A percentile compares a stretch with the other conserved stretches of the same genome.
Conservation (phyloP, 1,139 yeast species). For the Saccharomyces hybrid region DNA sequence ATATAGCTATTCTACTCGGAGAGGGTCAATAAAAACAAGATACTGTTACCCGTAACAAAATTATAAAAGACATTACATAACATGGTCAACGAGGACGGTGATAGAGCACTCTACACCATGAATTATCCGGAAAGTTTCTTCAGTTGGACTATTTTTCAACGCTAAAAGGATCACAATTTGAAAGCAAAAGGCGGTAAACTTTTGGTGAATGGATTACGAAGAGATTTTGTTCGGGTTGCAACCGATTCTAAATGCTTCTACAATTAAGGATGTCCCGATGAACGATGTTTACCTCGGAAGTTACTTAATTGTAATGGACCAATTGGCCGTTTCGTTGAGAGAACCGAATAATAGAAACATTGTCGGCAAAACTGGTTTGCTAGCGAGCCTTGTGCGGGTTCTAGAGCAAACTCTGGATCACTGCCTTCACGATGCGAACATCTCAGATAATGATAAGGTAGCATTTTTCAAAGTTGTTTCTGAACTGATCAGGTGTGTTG, state of each 20-base stretch:
- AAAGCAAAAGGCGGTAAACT: too few species aligned
- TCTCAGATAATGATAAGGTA: background rate
- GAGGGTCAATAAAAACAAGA: too few species aligned
- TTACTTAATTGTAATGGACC: conserved; percentile 21
- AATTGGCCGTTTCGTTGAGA: conserved; percentile 28
- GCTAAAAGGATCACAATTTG: too few species aligned
- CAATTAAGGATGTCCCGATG: conserved; percentile 13
- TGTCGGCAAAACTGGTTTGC: conserved; percentile 25
- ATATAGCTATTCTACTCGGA: too few species aligned
- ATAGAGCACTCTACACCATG: too few species aligned
- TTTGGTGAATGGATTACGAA: conserved; percentile 28
- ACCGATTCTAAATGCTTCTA: conserved; percentile 21
- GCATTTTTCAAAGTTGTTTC: conserved; percentile 19
- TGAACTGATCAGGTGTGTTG: conserved; percentile 28
- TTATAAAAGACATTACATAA: too few species aligned
- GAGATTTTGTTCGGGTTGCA: conserved; percentile 25
- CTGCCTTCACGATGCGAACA: conserved; percentile 9
- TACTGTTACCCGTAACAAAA: too few species aligned
- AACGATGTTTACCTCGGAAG: conserved; percentile 14
- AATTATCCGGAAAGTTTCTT: too few species aligned
- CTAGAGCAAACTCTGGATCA: conserved; percentile 11
- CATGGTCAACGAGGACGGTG: too few species aligned
- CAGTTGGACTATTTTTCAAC: too few species aligned
- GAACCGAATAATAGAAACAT: conserved; percentile 26
- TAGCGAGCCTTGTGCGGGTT: conserved; percentile 15